Conservation (phyloP, 108 stramenopile genomes). For the Cyclotella atomus region DNA sequence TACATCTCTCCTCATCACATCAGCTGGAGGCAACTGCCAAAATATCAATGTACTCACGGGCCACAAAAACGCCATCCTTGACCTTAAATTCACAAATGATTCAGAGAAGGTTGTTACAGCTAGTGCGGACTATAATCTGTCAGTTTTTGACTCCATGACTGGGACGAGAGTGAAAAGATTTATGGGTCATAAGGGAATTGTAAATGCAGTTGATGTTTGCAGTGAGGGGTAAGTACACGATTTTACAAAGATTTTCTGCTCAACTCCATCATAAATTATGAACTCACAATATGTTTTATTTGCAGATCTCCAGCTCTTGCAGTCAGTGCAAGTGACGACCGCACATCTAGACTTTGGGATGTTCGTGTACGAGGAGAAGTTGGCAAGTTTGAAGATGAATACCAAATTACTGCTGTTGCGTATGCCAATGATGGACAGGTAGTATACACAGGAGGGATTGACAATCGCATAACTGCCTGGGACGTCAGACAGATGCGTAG, state of each 20-base stretch:
- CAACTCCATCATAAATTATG: background rate
- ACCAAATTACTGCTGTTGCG: constrained; percentile 83
- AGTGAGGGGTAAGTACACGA: constrained; percentile 30
- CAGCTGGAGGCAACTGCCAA: constrained; percentile 62
- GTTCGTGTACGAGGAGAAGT: constrained; percentile 58
- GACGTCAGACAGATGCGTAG: constrained; percentile 70
- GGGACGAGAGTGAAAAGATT: constrained; percentile 65
- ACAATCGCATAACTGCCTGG: constrained; percentile 83
- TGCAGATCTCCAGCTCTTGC: constrained; percentile 45
- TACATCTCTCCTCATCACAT: background rate
- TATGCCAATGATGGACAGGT: constrained; percentile 61
- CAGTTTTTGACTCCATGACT: constrained; percentile 69
- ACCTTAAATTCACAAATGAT: constrained; percentile 68
- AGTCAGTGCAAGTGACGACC: constrained; percentile 82
- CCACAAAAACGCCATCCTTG: constrained; percentile 91
- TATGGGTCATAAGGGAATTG: constrained; percentile 66
- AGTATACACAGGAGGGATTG: constrained; percentile 87
- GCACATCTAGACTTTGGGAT: constrained; percentile 82
- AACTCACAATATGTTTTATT: background rate
- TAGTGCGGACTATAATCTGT: constrained; percentile 83
- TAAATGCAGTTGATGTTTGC: constrained; percentile 60
- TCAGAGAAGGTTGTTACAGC: constrained; percentile 65
- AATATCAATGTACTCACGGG: constrained; percentile 85
- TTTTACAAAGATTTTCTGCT: background rate
- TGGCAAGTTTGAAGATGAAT: constrained; percentile 53